Evolutionary conservation across 2,329 filamentous ascomycete species (phyloP), one percentile per base, ranked within the genome.

Genomic region (Cytospora chrysosperma): DNA sequence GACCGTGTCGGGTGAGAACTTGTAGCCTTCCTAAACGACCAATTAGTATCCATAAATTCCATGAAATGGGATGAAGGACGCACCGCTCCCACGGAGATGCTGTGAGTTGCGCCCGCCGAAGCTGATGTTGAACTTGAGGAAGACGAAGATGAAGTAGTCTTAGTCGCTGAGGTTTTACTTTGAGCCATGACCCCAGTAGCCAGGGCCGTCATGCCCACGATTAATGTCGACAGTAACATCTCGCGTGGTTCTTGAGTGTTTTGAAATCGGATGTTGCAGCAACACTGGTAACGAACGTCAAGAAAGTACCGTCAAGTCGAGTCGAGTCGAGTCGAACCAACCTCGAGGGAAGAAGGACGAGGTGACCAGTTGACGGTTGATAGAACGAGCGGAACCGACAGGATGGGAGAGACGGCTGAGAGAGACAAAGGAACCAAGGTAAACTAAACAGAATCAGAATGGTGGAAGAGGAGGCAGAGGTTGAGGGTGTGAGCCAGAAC

Each of bases 1-100:
- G 1, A 75, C 60, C 55, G 71, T 61, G 56, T 74, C 69, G 0
- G 79, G 79, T 0, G 62, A 66, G 56, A 79, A 80, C 57, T 70
- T 70, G 65, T 72, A 72, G 12, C 71, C 72, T 19, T 70, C 71
- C 71, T 75, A 26, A 26, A 57, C 3, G 56, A 53, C 37, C 30
- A 34, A 51, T 63, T 9, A 63, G 58, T 13, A 51, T n/a, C 19
- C 19, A 24, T 17, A 13, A 70, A 68, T 30, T 58, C 59, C 21
- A 70, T 57, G 30, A 63, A n/a, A 59, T 70, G 64, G 56, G 27
- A 28, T 27, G 32, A 34, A 43, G 32, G n/a, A 32, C 67, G 24
- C 71, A 75, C 73, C 24, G 67, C 71, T 43, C 72, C 72, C 6
- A 74, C 73, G 3, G 69, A 66, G 4, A 74, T 64, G 8, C 71